These are phyloP conservation scores for Iris macrosiphon DNA, from an alignment of 106 monocot species.

Conservation along the genomic window DNA sequence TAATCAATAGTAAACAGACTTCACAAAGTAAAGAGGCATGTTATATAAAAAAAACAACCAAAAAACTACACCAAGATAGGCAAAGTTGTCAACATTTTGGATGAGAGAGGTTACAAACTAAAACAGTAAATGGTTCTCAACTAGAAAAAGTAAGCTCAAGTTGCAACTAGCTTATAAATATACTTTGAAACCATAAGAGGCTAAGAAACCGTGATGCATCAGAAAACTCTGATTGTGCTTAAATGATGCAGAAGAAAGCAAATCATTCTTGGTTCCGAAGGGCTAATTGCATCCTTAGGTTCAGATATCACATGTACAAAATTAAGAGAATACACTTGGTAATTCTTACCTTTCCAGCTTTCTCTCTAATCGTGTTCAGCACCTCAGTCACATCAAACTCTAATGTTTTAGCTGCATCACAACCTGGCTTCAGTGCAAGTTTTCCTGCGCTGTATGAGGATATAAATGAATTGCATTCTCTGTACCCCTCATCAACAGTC, in stretches of 20 bases:
- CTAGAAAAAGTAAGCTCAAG: too few relatives aligned
- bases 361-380: constrained; percentile 66
- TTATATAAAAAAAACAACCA: not conserved
- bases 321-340: not conserved
- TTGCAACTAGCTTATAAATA: too few relatives aligned
- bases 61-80: too few relatives aligned
- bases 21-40: too few relatives aligned
- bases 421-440: constrained; percentile 58
- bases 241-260: not conserved
- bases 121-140: too few relatives aligned
- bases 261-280: not conserved
- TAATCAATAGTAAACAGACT: not conserved
- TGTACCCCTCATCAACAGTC: constrained; percentile 67
- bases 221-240: not conserved
- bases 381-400: constrained; percentile 60
- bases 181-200: too few relatives aligned
- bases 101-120: too few relatives aligned
- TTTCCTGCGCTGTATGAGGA: constrained; percentile 42
- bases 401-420: constrained; percentile 69
- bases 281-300: not conserved
- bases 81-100: too few relatives aligned
- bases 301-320: not conserved
- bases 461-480: constrained; percentile 54
- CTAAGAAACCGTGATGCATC: not conserved
- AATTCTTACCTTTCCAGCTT: constrained; percentile 56